Base-by-base conservation (phyloP, 345 rosid species). In the Erucastrum elatum region DNA sequence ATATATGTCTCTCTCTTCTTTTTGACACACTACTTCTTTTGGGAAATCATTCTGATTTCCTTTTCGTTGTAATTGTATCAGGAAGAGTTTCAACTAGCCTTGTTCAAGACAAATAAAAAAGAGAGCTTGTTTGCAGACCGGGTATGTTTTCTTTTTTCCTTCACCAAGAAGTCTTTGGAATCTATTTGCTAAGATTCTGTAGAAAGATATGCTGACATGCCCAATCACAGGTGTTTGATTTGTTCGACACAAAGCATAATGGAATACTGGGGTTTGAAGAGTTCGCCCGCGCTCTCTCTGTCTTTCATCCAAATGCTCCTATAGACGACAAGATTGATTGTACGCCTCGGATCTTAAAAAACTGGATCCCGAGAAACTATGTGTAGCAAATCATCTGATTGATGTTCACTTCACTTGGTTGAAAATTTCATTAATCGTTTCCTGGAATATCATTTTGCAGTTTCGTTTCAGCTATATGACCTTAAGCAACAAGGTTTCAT, bases 401-500 rank as follows among this genome's bases (percentile, higher is more conserved):
- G 21, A 21, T 21, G 21, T 21, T 21, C 21, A 21, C 21, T 74
- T 53, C 16, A 13, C 58, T 15, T 53, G 59, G 4, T 53, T 16
- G 10, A 53, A 30, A 56, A 66, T 29, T 8, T 73, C 58, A 10
- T 33, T 49, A 72, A 67, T 30, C 0, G n/a, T 68, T n/a, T 15
- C 59, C 59, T 53, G 26, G 59, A 53, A 53, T 53, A 53, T 53
- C 59, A 53, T 53, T 62, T 72, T 86, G 86, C 94, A 92, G 98
- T 94, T 90, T 87, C 97, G 2, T 94, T 94, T 77, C 95, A 88
- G 86, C 81, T 94, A 33, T 94, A 94, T 56, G 98, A 94, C 85
- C 88, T 90, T 53, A 92, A 90, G 84, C 94, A 87, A 68, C 97
- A 93, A 82, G 98, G 98, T 30, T 94, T 86, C 82, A 94, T 94